phyloP scores from a whole-genome alignment of 352 stramenopile genomes.

The Globisporangium orthogonon region DNA sequence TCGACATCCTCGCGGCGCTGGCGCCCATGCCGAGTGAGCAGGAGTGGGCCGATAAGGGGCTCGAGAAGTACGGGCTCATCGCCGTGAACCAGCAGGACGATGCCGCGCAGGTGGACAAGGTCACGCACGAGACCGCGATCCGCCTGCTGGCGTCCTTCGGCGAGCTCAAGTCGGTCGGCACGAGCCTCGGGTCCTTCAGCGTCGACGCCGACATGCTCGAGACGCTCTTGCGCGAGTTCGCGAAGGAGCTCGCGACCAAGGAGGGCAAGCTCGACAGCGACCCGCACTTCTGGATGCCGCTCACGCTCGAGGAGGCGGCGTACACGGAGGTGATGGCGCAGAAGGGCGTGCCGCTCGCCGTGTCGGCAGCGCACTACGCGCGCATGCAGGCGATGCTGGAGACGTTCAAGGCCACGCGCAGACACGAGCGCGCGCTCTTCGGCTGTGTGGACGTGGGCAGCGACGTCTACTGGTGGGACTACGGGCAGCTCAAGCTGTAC shows the following conservation, averaged over 20 bases:
- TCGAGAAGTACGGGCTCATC: conserved; percentile 99
- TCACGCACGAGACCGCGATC: conserved; percentile 94
- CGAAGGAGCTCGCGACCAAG: conserved; percentile 86
- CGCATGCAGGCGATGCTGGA: conserved; percentile 91
- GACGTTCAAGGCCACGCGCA: conserved; percentile 65
- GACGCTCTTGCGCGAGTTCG: conserved; percentile 92
- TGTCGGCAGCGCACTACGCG: conserved; percentile 82
- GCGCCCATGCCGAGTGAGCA: conserved; percentile 89
- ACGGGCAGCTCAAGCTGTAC: conserved; percentile 98
- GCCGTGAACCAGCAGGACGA: conserved; percentile 92
- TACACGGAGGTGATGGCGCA: conserved; percentile 94
- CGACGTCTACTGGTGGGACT: conserved; percentile 98
- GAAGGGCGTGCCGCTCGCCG: conserved; percentile 82
- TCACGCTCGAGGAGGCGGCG: conserved; percentile 90
- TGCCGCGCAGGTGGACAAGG: conserved; percentile 95
- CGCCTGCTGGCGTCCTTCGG: conserved; percentile 91
- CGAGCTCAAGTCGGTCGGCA: conserved; percentile 93
- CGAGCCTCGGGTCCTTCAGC: conserved; percentile 95
- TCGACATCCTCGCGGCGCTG: conserved; percentile 96
- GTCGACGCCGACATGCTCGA: conserved; percentile 90
- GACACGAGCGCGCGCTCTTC: conserved; percentile 87
- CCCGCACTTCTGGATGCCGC: conserved; percentile 98
- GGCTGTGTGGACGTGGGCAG: conserved; percentile 96
- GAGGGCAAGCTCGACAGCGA: conserved; percentile 95
- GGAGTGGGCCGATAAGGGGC: conserved; percentile 93